Conservation (phyloP, 495 filamentous ascomycete species). For the Penicillium argentinense region DNA sequence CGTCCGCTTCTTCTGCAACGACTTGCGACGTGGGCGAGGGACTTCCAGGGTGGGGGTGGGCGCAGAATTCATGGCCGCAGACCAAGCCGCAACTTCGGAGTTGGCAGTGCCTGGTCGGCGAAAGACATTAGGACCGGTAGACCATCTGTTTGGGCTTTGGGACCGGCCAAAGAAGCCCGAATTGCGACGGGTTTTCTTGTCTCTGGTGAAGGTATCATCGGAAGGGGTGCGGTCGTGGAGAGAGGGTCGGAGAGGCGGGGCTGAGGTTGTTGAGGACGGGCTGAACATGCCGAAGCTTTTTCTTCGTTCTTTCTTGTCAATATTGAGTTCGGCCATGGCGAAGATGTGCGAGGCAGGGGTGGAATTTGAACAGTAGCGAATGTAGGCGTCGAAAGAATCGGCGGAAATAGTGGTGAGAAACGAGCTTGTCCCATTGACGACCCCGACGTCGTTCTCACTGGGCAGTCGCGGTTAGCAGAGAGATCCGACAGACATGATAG, state of each 20-base stretch:
- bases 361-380: slow-evolving; percentile 6
- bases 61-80: slow-evolving; percentile 17
- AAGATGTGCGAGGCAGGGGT: not conserved
- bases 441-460: slow-evolving; percentile 33
- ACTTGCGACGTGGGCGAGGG: slow-evolving; percentile 40
- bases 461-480: slow-evolving; percentile 12
- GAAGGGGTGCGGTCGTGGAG: slow-evolving; percentile 40
- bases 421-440: slow-evolving; percentile 35
- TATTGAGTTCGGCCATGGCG: slow-evolving; percentile 40
- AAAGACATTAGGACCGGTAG: slow-evolving; percentile 21
- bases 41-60: slow-evolving; percentile 28
- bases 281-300: slow-evolving; percentile 47
- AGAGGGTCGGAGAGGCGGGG: slow-evolving; percentile 17
- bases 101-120: slow-evolving; percentile 34
- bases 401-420: slow-evolving; percentile 14
- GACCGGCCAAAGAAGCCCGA: slow-evolving; percentile 45
- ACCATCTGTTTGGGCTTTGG: slow-evolving; percentile 21
- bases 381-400: slow-evolving; percentile 2
- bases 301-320: slow-evolving; percentile 42
- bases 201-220: slow-evolving; percentile 34
- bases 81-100: slow-evolving; percentile 25
- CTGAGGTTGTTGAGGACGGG: slow-evolving; percentile 27
- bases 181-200: slow-evolving; percentile 44
- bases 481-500: slow-evolving; percentile 9
- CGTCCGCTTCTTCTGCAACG: slow-evolving; percentile 48